These are phyloP conservation scores for Acanthamoeba triangularis DNA, from an alignment of 208 protist species.

Conservation along the genomic window DNA sequence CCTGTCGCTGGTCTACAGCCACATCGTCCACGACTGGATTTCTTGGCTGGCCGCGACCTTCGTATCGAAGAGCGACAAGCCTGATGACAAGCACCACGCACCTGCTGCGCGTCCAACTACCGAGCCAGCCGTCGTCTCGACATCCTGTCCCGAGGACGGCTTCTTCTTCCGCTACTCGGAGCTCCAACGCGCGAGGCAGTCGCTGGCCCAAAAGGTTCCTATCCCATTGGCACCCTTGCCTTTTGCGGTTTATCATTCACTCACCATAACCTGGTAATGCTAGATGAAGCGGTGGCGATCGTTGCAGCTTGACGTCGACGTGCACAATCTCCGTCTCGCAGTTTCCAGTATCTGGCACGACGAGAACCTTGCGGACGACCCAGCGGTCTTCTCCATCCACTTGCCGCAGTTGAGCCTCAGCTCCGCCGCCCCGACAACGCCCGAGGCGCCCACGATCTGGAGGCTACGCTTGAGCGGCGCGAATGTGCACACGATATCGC, in stretches of 20 bases:
- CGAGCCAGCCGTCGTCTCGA: too few relatives aligned
- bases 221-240: background rate
- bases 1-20: conserved; percentile 53
- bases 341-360: background rate
- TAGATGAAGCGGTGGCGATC: conserved; percentile 1
- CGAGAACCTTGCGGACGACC: background rate
- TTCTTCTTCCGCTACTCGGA: conserved; percentile 16
- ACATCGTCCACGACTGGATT: conserved; percentile 46
- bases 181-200: background rate
- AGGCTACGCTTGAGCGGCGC: background rate
- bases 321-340: background rate
- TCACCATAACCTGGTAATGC: background rate
- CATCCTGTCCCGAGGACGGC: background rate
- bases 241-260: background rate
- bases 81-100: background rate
- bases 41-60: background rate
- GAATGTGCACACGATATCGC: background rate
- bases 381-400: background rate
- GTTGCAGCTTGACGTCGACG: background rate
- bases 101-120: background rate
- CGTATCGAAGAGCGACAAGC: too few relatives aligned
- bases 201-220: background rate
- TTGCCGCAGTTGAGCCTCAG: background rate
- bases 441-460: background rate
- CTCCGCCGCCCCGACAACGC: background rate